phyloP scores from a whole-genome alignment of 2,329 filamentous ascomycete species.

The Diaporthe velutina region DNA sequence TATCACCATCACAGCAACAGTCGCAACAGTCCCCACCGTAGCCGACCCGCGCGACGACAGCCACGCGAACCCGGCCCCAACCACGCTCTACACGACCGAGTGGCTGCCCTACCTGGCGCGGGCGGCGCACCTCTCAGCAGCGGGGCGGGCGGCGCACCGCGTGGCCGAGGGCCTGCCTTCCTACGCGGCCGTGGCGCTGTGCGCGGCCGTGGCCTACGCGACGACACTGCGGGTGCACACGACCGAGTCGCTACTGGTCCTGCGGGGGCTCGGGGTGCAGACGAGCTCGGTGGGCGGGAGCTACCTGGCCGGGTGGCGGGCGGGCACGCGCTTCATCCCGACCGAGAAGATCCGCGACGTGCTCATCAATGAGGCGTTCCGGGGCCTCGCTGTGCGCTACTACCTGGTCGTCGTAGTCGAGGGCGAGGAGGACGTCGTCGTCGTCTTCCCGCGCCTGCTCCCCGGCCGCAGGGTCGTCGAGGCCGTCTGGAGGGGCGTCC shows the following conservation, averaged over 20 bases:
- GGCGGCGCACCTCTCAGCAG: constrained; percentile 47
- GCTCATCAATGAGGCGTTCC: constrained; percentile 94
- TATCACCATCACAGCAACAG: background rate
- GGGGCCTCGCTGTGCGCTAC: constrained; percentile 89
- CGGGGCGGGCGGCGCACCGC: constrained; percentile 48
- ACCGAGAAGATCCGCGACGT: constrained; percentile 94
- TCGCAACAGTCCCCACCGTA: background rate
- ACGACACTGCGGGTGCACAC: constrained; percentile 62
- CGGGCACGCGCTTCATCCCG: constrained; percentile 77
- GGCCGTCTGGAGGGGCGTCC: constrained; percentile 88
- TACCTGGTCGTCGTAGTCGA: constrained; percentile 93
- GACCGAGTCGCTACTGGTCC: constrained; percentile 88
- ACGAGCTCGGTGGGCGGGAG: constrained; percentile 79
- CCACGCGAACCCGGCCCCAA: constrained; percentile 36
- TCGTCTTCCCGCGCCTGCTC: constrained; percentile 90
- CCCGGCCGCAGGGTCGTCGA: constrained; percentile 83
- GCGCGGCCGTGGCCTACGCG: constrained; percentile 55
- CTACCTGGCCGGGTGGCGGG: constrained; percentile 65
- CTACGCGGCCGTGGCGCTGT: constrained; percentile 55
- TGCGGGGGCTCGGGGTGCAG: constrained; percentile 91
- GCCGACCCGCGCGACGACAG: constrained; percentile 33
- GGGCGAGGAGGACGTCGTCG: constrained; percentile 87
- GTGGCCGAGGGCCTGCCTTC: constrained; percentile 53
- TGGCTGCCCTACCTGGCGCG: constrained; percentile 46
- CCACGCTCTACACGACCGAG: constrained; percentile 39